These are phyloP conservation scores for Oemleria cerasiformis DNA, from an alignment of 306 rosid species.

Conservation along the genomic window DNA sequence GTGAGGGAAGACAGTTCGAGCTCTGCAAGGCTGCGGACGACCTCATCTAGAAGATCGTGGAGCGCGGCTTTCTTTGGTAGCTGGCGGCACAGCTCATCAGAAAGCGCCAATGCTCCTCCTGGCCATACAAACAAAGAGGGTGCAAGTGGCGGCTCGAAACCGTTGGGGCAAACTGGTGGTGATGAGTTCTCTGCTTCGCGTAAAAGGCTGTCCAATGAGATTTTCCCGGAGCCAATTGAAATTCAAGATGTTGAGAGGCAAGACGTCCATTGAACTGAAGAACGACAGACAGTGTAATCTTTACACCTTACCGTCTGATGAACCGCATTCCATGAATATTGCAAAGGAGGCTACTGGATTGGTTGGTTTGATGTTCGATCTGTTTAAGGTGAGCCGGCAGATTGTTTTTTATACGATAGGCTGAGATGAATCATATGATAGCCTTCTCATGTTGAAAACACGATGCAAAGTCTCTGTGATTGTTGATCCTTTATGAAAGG, in stretches of 20 bases:
- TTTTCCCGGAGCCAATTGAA: constrained; percentile 86
- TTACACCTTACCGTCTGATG: neutral
- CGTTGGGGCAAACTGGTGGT: constrained; percentile 59
- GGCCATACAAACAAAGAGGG: constrained; percentile 44
- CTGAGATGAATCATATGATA: neutral
- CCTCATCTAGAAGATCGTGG: constrained; percentile 89
- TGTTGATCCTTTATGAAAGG: constrained; percentile 1
- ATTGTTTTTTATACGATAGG: neutral
- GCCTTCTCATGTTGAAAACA: constrained; percentile 6
- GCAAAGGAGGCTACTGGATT: neutral
- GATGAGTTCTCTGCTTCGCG: constrained; percentile 68
- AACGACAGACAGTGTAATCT: neutral
- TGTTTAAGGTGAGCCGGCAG: constrained; percentile 3
- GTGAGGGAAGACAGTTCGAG: constrained; percentile 78
- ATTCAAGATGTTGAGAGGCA: constrained; percentile 50
- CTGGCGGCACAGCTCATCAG: constrained; percentile 90
- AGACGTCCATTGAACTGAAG: constrained; percentile 32
- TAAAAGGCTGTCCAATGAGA: constrained; percentile 78
- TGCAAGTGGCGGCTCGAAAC: constrained; percentile 46
- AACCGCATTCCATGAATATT: too few relatives aligned
- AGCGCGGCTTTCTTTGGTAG: constrained; percentile 76
- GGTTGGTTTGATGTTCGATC: neutral
- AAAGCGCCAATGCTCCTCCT: constrained; percentile 41
- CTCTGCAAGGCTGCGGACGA: constrained; percentile 70
- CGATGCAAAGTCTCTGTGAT: constrained; percentile 14